phyloP scores from a whole-genome alignment of 2,329 filamentous ascomycete species.

The Neonectria faginata region DNA sequence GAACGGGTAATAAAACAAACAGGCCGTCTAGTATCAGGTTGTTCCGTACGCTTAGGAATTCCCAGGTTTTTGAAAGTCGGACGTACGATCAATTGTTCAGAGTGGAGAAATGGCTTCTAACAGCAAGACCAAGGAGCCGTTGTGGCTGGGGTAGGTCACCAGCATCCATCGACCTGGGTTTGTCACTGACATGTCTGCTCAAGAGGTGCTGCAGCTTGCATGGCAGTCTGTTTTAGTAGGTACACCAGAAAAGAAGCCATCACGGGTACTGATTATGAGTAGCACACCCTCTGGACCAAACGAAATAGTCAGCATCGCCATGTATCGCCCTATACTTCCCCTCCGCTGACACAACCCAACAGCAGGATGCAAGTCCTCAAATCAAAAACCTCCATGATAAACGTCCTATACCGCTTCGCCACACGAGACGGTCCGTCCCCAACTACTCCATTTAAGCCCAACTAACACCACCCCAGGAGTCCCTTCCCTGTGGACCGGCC shows the following conservation, averaged over 20 bases:
- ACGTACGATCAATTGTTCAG: neutral
- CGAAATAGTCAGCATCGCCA: constrained; percentile 54
- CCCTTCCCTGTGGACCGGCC: constrained; percentile 56
- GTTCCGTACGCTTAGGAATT: neutral
- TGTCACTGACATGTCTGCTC: constrained; percentile 14
- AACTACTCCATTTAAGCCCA: neutral
- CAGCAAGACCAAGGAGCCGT: constrained; percentile 52
- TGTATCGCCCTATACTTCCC: neutral
- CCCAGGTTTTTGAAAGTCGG: neutral
- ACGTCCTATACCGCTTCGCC: constrained; percentile 53
- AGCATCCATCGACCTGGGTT: neutral
- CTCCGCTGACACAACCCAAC: neutral
- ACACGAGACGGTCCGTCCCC: constrained; percentile 51
- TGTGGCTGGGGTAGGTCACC: constrained; percentile 57
- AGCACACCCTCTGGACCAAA: constrained; percentile 60
- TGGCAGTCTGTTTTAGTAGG: constrained; percentile 60
- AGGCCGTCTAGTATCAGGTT: neutral
- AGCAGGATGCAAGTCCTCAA: constrained; percentile 60
- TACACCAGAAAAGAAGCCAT: neutral
- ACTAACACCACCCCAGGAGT: constrained; percentile 48
- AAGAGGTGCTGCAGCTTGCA: constrained; percentile 58
- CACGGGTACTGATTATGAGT: neutral
- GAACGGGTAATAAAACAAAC: constrained; percentile 29
- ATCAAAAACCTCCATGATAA: constrained; percentile 55
- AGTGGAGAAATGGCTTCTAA: constrained; percentile 33